A percentile compares a stretch with the other conserved stretches of the same genome.
Conservation (phyloP, 2,329 filamentous ascomycete species). For the Alternaria rosae region DNA sequence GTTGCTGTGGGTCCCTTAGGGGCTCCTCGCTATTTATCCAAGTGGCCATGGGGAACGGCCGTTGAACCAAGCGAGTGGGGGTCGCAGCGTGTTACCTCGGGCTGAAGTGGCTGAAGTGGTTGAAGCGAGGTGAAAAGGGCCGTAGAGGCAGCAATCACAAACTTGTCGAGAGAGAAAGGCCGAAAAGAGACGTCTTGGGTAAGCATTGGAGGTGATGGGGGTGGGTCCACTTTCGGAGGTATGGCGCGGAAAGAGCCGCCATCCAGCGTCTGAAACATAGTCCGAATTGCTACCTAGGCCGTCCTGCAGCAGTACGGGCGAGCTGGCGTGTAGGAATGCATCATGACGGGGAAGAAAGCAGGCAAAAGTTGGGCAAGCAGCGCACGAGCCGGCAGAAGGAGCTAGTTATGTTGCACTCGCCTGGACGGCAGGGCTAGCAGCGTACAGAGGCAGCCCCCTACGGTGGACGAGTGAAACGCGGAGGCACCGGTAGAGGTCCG, state of each 20-base stretch:
- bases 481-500: constrained; percentile 6
- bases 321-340: not conserved
- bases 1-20: constrained; percentile 1
- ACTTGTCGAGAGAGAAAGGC: not conserved
- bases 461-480: constrained; percentile 11
- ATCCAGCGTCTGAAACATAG: constrained; percentile 10
- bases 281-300: not conserved
- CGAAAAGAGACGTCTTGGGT: not conserved
- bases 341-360: not conserved
- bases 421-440: constrained; percentile 3
- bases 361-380: constrained; percentile 3
- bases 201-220: constrained; percentile 5
- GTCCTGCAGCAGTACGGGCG: not conserved
- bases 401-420: constrained; percentile 9
- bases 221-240: constrained; percentile 17
- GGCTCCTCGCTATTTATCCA: constrained; percentile 2
- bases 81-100: not conserved
- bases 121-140: not conserved
- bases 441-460: not conserved
- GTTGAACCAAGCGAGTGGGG: not conserved
- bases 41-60: constrained; percentile 3
- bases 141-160: not conserved
- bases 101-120: not conserved
- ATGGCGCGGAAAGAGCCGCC: constrained; percentile 22
- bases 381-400: constrained; percentile 12